Base-by-base conservation (phyloP, 768 basidiomycete species). In the Coprinopsis cinerea region DNA sequence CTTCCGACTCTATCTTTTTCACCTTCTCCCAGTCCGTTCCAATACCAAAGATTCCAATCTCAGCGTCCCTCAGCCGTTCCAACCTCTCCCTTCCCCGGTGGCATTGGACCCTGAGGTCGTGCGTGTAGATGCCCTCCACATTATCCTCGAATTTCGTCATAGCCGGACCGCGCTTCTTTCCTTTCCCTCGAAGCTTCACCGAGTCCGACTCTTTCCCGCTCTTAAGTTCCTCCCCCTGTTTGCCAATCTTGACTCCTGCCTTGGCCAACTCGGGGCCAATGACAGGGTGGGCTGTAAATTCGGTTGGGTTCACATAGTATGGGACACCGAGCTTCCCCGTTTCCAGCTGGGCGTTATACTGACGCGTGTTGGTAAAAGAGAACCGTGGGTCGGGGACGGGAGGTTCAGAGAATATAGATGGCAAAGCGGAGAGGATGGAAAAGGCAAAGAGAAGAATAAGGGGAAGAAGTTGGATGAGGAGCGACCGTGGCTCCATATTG, bases 1-100 rank as follows among this genome's bases (percentile, higher is more conserved):
- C 76, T 70, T 93, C 86, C 25, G 66, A 67, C 44, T 87, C 78
- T 46, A 96, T 85, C 56, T 68, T 65, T 63, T 75, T 73, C 51
- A 98, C 86, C 67, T 90, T 89, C 26, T 92, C 85, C 88, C 89
- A 92, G 62, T 98, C 88, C 10, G 92, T 88, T 25, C 92, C 90
- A 47, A 96, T 71, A 4, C 94, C 95, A 64, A 97, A 93, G 53
- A 96, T 65, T 3, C 95, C 95, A 32, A 88, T 66, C 58, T 92
- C 85, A 7, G 78, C 74, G 46, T 93, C 85, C 61, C 85, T 84
- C 53, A 73, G 68, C 53, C 83, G 81, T 59, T 87, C 76, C 62
- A 83, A 85, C 50, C 71, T 63, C 56, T 91, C 83, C 43, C 81
- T 52, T 36, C 82, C 85, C 4, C 74, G 72, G 56, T 85, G 82